Base-by-base conservation (phyloP, 1,139 yeast species). In the Suzukiozyma palmioleophila region DNA sequence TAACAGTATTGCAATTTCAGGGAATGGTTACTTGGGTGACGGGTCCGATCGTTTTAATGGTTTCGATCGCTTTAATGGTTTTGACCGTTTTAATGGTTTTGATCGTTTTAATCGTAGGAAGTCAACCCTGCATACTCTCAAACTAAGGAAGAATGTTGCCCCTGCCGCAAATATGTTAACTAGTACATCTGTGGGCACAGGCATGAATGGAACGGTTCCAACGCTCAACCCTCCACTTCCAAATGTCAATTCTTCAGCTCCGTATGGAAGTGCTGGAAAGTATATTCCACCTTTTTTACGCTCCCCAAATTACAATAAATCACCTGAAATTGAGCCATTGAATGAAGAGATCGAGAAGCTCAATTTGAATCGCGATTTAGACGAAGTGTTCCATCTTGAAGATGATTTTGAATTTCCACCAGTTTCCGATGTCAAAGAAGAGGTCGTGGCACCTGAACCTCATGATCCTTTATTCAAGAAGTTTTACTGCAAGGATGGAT, bases 231-330 rank as follows among this genome's bases (percentile, higher is more conserved):
- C 14, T 27, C 37, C 25, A 7, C 24, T 21, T 15, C 12, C 18
- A 16, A 33, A n/a, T 27, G 14, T 22, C 10, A 21, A 29, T 24
- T 18, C 22, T n/a, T 24, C 39, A 7, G 14, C 26, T 12, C 32
- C 47, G 6, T 38, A 26, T 35, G 49, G 46, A 9, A 44, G 44
- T 24, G 48, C 53, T 21, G 74, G 73, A 8, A 70, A 69, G 47
- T 71, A 71, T 43, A 54, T 69, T 26, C 77, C 77, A 18, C 77
- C 77, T 22, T 66, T 61, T 43, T 58, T 71, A 51, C 56, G 76
- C 42, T 68, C 74, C 2, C 75, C 75, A 1, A 53, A 50, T 26
- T 57, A 54, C 39, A 49, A 49, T 29, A 60, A 56, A 43, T 65
- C 73, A 4, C 72, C 74, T 3, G 56, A 55, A 9, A 51, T 65